Conservation (phyloP, 2,329 filamentous ascomycete species). For the Alternaria brassicae region DNA sequence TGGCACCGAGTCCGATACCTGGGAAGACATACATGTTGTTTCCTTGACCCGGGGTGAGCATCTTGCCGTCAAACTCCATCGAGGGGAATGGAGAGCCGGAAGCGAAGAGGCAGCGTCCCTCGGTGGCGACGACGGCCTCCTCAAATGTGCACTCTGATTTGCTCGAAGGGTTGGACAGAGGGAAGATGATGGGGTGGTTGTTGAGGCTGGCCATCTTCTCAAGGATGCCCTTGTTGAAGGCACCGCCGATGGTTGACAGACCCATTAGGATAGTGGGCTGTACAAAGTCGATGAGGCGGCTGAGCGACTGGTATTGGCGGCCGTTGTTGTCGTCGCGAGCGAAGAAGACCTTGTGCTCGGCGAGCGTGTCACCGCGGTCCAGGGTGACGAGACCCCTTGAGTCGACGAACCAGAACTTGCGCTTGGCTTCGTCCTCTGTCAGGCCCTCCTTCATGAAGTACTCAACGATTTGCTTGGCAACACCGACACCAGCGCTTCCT, state of each 20-base stretch:
- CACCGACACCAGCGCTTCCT: conserved; percentile 93
- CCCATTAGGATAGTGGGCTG: conserved; percentile 95
- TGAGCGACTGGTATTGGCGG: conserved; percentile 75
- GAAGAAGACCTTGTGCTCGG: conserved; percentile 82
- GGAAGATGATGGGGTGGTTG: conserved; percentile 79
- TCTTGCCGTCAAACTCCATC: conserved; percentile 58
- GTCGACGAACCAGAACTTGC: conserved; percentile 97
- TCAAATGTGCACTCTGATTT: conserved; percentile 99
- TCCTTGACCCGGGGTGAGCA: conserved; percentile 65
- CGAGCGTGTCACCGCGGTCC: conserved; percentile 91
- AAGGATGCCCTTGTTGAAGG: conserved; percentile 89
- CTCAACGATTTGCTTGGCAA: conserved; percentile 96
- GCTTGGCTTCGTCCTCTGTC: conserved; percentile 82
- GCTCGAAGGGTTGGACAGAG: conserved; percentile 91
- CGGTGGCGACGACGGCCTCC: conserved; percentile 87
- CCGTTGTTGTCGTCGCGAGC: conserved; percentile 70
- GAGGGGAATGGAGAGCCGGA: conserved; percentile 91
- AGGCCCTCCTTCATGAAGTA: conserved; percentile 94
- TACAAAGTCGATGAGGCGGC: conserved; percentile 92
- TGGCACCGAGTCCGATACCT: conserved; percentile 90
- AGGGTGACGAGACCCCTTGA: conserved; percentile 93
- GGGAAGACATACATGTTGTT: conserved; percentile 97
- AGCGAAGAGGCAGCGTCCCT: conserved; percentile 90
- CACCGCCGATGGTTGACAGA: conserved; percentile 90
- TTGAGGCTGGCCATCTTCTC: conserved; percentile 66